Conservation (phyloP, 768 basidiomycete genomes). For the Boletus pseudopeckii region DNA sequence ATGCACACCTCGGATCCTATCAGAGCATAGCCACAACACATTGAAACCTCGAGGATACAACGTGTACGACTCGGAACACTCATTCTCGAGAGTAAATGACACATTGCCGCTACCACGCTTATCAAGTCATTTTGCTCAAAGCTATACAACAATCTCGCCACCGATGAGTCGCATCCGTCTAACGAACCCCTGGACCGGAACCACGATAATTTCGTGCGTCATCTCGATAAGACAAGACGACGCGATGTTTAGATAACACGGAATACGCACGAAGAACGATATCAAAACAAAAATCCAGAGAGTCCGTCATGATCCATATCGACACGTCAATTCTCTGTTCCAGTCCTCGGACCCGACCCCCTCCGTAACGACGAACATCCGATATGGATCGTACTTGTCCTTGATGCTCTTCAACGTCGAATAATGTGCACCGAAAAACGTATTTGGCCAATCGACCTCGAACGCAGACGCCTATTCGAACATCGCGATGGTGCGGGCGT, state of each 20-base stretch:
- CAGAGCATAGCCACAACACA: conserved; percentile 14
- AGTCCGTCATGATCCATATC: neutral
- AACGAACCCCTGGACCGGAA: neutral
- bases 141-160: neutral
- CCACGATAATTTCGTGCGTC: neutral
- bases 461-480: conserved; percentile 40
- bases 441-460: conserved; percentile 39
- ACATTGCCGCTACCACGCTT: neutral
- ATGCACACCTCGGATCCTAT: neutral
- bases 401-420: conserved; percentile 40
- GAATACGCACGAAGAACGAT: neutral
- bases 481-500: neutral
- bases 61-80: conserved; percentile 6
- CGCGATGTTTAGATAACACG: neutral
- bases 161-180: neutral
- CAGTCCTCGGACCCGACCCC: conserved; percentile 53
- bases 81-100: neutral
- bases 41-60: conserved; percentile 25
- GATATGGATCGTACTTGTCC: conserved; percentile 41
- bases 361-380: conserved; percentile 42
- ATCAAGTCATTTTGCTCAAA: neutral
- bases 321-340: conserved; percentile 33
- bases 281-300: too few relatives aligned
- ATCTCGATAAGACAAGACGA: neutral
- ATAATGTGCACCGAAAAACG: conserved; percentile 49